Evolutionary conservation across 2,329 filamentous ascomycete species (phyloP).

Genomic region (Colletotrichum lindemuthianum): DNA sequence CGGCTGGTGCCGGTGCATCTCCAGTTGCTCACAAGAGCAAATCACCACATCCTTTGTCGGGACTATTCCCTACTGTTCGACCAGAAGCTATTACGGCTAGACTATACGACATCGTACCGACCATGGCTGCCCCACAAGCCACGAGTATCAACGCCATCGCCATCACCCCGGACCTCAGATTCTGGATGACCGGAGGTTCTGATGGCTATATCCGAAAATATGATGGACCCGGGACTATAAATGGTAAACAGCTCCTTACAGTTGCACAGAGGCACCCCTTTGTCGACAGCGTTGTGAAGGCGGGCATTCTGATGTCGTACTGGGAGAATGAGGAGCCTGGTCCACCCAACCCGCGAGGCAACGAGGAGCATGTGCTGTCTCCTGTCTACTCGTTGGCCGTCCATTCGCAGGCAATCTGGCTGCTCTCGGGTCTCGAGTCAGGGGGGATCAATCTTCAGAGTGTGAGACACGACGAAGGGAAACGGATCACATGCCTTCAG

Average conservation of each 20-base stretch:
- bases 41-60: slow-evolving; percentile 25
- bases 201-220: slow-evolving; percentile 98
- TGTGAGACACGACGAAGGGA: slow-evolving; percentile 93
- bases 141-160: slow-evolving; percentile 95
- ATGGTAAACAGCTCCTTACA: slow-evolving; percentile 91
- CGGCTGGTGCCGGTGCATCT: slow-evolving; percentile 29
- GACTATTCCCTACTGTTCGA: slow-evolving; percentile 60
- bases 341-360: slow-evolving; percentile 49
- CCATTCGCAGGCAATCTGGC: slow-evolving; percentile 89
- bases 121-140: slow-evolving; percentile 94
- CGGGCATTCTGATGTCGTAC: slow-evolving; percentile 92
- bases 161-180: slow-evolving; percentile 92
- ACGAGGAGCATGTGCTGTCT: slow-evolving; percentile 75
- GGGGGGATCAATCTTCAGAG: slow-evolving; percentile 94
- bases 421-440: slow-evolving; percentile 89
- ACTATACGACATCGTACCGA: slow-evolving; percentile 94
- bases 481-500: slow-evolving; percentile 82
- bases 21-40: slow-evolving; percentile 18
- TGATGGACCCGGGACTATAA: slow-evolving; percentile 93
- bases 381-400: slow-evolving; percentile 95
- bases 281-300: slow-evolving; percentile 96
- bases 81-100: slow-evolving; percentile 81
- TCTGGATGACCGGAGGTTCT: slow-evolving; percentile 92
- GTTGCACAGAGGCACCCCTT: slow-evolving; percentile 97
- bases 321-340: slow-evolving; percentile 95